Conservation (phyloP, 1,139 yeast species). For the Hyphopichia khmerensis region DNA sequence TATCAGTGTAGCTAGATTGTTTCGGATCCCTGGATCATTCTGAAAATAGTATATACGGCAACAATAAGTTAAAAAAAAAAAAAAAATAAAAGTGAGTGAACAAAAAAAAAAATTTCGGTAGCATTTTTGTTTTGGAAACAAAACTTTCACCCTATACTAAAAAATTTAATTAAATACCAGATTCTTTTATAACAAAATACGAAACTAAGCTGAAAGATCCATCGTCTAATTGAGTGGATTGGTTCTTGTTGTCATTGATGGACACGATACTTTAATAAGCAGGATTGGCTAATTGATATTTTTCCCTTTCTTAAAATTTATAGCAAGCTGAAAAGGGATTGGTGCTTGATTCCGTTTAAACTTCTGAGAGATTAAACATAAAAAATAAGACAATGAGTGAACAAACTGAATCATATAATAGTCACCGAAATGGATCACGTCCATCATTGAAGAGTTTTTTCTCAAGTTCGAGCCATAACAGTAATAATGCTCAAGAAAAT, state of each 20-base stretch:
- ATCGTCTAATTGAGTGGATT: background rate
- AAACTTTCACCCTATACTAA: background rate
- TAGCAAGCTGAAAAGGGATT: no score
- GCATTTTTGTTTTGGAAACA: background rate
- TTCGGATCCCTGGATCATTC: no score
- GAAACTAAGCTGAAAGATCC: background rate
- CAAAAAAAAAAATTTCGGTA: background rate
- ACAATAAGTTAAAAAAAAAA: background rate
- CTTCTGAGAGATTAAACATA: no score
- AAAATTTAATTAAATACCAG: no score
- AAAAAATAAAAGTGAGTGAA: background rate
- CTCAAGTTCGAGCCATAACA: slow-evolving; percentile 2
- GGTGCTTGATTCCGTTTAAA: no score
- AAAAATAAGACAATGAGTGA: background rate
- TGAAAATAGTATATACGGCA: background rate
- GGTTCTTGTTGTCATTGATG: background rate
- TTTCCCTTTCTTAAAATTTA: no score
- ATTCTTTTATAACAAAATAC: no score
- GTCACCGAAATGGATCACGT: slow-evolving; percentile 5
- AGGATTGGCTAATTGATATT: no score
- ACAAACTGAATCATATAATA: background rate
- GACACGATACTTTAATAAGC: no score
- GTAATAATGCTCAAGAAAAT: no score
- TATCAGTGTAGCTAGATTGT: no score
- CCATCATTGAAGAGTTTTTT: slow-evolving; percentile 7